Conservation (phyloP, 2,329 filamentous ascomycete species). For the Paracorniculantispora psalliotae region DNA sequence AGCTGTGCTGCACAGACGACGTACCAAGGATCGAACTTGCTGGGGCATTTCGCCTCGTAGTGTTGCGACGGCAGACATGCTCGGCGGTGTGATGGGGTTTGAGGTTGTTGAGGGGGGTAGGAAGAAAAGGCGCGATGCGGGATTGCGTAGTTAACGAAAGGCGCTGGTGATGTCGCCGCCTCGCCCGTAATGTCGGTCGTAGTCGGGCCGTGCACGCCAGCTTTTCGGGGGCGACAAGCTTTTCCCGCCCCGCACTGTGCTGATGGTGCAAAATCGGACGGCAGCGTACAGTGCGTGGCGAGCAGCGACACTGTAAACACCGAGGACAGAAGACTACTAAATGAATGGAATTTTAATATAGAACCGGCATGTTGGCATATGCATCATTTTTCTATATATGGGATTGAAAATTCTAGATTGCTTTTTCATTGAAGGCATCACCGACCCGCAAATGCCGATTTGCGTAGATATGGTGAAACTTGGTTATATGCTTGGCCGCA, state of each 20-base stretch:
- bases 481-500: neutral
- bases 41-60: constrained; percentile 51
- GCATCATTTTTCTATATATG: neutral
- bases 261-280: neutral
- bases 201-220: constrained; percentile 11
- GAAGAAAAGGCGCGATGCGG: constrained; percentile 3
- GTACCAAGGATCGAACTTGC: constrained; percentile 53
- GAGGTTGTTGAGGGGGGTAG: neutral
- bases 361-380: neutral
- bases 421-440: neutral
- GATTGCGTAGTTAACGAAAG: neutral
- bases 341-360: neutral
- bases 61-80: constrained; percentile 34
- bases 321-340: neutral
- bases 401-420: neutral
- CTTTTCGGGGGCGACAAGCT: neutral
- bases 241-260: constrained; percentile 12
- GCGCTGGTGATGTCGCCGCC: constrained; percentile 8
- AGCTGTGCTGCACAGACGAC: constrained; percentile 21
- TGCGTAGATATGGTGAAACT: neutral
- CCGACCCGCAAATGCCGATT: neutral
- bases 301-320: neutral
- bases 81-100: constrained; percentile 21
- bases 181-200: constrained; percentile 13
- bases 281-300: neutral